Conservation (phyloP, 1,139 yeast species). For the Scheffersomyces quercinus region DNA sequence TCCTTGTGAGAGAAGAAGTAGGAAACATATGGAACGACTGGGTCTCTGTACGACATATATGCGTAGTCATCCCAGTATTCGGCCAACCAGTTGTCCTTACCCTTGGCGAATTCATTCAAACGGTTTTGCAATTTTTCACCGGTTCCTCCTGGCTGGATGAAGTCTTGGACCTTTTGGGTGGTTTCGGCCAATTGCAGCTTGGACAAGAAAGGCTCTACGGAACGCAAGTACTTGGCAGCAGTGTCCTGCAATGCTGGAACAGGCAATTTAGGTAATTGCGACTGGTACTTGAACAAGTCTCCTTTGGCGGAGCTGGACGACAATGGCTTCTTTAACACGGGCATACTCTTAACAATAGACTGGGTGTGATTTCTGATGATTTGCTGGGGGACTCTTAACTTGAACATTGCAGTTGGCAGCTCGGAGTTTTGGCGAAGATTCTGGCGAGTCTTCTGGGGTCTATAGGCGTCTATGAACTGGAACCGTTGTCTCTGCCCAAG, state of each 20-base stretch:
- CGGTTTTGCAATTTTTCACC: constrained; percentile 73
- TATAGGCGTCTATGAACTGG: no score
- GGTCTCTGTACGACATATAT: constrained; percentile 87
- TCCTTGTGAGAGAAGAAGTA: constrained; percentile 88
- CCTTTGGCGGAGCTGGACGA: constrained; percentile 53
- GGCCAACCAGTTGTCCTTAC: constrained; percentile 84
- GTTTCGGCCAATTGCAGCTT: constrained; percentile 57
- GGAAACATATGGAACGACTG: constrained; percentile 90
- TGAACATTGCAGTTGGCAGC: constrained; percentile 6
- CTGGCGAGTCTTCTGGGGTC: no score
- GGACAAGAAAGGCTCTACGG: constrained; percentile 68
- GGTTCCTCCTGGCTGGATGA: constrained; percentile 58
- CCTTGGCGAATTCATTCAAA: constrained; percentile 57
- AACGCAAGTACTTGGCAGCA: constrained; percentile 63
- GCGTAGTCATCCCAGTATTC: constrained; percentile 96
- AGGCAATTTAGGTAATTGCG: constrained; percentile 78
- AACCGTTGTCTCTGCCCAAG: no score
- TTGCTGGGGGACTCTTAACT: constrained; percentile 2
- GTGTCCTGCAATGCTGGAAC: constrained; percentile 82
- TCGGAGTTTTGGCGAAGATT: no score
- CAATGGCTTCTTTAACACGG: constrained; percentile 17
- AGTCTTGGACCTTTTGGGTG: constrained; percentile 62
- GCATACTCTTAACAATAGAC: not conserved
- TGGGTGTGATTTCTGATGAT: not conserved
- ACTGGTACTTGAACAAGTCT: constrained; percentile 71